Evolutionary conservation across 306 rosid species (phyloP).

Genomic region (Quercus suber): DNA sequence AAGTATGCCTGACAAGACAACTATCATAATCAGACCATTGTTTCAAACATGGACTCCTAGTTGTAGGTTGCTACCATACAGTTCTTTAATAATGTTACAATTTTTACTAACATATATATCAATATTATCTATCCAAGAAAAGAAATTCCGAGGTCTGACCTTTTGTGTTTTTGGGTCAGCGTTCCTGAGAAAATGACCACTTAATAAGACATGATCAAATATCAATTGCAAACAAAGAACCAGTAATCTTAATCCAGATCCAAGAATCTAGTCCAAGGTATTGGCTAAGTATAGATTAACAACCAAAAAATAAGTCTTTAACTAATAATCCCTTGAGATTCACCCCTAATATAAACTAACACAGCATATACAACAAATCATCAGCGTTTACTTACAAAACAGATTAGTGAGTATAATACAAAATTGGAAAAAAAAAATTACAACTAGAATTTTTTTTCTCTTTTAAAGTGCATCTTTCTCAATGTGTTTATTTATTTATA

Average conservation of each 20-base stretch:
- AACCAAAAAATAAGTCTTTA: background rate
- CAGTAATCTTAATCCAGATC: conserved; percentile 1
- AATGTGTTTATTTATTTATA: too few species aligned
- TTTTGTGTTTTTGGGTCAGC: background rate
- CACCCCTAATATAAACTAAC: conserved; percentile 37
- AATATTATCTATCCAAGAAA: background rate
- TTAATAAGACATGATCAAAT: background rate
- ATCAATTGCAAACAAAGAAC: background rate
- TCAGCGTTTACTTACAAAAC: background rate
- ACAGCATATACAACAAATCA: background rate
- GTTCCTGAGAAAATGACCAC: background rate
- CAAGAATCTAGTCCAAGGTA: conserved; percentile 13
- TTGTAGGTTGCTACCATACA: background rate
- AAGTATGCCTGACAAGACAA: background rate
- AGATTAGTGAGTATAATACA: background rate
- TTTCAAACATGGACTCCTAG: background rate
- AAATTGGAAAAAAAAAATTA: background rate
- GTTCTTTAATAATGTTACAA: background rate
- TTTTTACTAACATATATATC: background rate
- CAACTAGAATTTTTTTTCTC: too few species aligned
- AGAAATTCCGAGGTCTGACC: background rate
- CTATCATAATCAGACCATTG: background rate
- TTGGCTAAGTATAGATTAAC: background rate
- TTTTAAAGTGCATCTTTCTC: too few species aligned
- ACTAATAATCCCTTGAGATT: conserved; percentile 51